These are phyloP conservation scores for Gymnopilus dilepis DNA, from an alignment of 768 basidiomycete genomes.

Conservation along the genomic window DNA sequence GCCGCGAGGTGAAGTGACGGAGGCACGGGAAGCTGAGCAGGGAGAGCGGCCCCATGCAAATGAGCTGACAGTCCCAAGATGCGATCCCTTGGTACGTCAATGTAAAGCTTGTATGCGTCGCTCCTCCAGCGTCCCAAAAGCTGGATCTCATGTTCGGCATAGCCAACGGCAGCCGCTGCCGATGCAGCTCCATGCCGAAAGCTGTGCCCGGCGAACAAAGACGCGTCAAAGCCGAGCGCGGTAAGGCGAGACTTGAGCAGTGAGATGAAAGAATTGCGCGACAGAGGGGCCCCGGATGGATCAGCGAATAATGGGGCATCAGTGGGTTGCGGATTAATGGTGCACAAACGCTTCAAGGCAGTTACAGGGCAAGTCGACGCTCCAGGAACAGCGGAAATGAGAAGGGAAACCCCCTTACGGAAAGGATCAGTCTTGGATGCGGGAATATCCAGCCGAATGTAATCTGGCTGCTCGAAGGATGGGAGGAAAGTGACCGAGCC, in stretches of 20 bases:
- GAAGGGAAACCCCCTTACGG: constrained; percentile 20
- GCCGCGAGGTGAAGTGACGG: neutral
- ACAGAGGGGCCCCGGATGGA: constrained; percentile 13
- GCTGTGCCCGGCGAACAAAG: constrained; percentile 33
- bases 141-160: constrained; percentile 40
- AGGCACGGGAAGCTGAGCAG: neutral
- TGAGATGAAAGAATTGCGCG: constrained; percentile 21
- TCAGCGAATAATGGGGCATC: constrained; percentile 20
- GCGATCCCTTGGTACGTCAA: constrained; percentile 30
- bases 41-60: constrained; percentile 32
- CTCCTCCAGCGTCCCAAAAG: constrained; percentile 42
- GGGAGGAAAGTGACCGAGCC: no score
- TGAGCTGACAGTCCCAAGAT: constrained; percentile 36
- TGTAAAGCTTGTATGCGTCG: constrained; percentile 44
- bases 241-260: constrained; percentile 14
- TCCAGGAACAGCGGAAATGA: constrained; percentile 2
- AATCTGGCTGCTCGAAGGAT: constrained; percentile 25
- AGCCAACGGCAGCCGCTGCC: constrained; percentile 35
- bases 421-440: constrained; percentile 45
- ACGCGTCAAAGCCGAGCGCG: constrained; percentile 18
- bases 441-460: constrained; percentile 33
- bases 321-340: neutral
- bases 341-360: constrained; percentile 5
- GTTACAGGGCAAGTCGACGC: constrained; percentile 10
- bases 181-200: constrained; percentile 35